phyloP scores from a whole-genome alignment of 805 yeast genomes.

The Candida montana region DNA sequence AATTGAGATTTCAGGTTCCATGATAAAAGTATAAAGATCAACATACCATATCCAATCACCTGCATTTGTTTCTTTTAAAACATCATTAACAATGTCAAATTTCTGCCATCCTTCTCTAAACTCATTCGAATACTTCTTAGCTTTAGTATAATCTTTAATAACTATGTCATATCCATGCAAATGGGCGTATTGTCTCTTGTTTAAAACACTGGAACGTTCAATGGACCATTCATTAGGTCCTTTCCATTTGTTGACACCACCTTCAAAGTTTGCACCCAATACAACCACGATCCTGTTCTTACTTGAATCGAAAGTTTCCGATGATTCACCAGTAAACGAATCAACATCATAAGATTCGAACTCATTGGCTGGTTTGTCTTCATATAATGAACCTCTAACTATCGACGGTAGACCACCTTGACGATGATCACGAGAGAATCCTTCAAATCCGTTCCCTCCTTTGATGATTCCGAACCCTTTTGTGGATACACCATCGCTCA shows the following conservation, averaged over 20 bases:
- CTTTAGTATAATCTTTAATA: conserved; percentile 39
- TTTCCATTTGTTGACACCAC: conserved; percentile 36
- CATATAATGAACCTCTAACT: conserved; percentile 11
- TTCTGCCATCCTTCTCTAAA: conserved; percentile 44
- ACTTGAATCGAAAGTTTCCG: conserved; percentile 8
- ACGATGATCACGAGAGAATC: conserved; percentile 19
- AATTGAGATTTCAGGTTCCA: conserved; percentile 34
- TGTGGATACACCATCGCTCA: conserved; percentile 19
- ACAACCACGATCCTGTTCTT: conserved; percentile 32
- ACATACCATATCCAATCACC: conserved; percentile 39
- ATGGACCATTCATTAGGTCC: conserved; percentile 39
- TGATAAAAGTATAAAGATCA: conserved; percentile 34
- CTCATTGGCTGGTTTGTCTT: conserved; percentile 8
- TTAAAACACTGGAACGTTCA: conserved; percentile 42
- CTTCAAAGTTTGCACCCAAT: conserved; percentile 36
- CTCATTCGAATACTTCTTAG: conserved; percentile 45
- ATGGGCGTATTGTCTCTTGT: conserved; percentile 43
- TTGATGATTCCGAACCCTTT: conserved; percentile 22
- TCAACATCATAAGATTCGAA: conserved; percentile 16
- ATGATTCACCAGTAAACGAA: background rate
- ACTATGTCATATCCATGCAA: conserved; percentile 44
- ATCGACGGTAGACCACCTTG: conserved; percentile 24
- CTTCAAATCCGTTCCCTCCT: conserved; percentile 24
- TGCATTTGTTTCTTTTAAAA: conserved; percentile 28
- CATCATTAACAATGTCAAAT: conserved; percentile 31